Conservation (phyloP, 2,329 filamentous ascomycete species). For the Alternaria ventricosa region DNA sequence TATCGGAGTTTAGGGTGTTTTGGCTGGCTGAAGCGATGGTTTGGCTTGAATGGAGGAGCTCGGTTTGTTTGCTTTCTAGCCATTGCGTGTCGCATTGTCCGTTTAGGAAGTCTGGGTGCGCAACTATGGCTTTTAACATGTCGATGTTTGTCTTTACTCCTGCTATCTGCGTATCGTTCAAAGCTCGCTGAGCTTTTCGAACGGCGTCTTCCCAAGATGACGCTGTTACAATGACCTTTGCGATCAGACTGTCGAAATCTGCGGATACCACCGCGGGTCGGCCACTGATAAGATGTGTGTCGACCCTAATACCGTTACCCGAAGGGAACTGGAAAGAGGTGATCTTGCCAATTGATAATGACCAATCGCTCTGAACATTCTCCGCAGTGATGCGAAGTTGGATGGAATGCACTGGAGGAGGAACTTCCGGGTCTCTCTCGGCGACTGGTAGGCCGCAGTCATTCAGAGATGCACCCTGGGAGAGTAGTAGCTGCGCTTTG, state of each 20-base stretch:
- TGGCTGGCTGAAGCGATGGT: background rate
- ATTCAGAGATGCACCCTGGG: constrained; percentile 57
- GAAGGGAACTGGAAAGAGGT: constrained; percentile 60
- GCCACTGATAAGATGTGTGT: constrained; percentile 60
- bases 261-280: constrained; percentile 56
- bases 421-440: constrained; percentile 36
- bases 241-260: constrained; percentile 66
- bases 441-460: constrained; percentile 42
- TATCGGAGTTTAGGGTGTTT: background rate
- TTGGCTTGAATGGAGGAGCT: constrained; percentile 45
- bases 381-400: constrained; percentile 66
- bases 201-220: constrained; percentile 60
- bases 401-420: constrained; percentile 56
- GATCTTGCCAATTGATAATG: constrained; percentile 67
- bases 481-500: constrained; percentile 60
- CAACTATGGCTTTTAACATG: constrained; percentile 61
- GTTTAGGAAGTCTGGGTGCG: constrained; percentile 57
- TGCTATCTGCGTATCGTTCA: constrained; percentile 62
- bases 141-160: constrained; percentile 66
- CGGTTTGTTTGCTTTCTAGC: constrained; percentile 59
- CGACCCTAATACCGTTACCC: constrained; percentile 65
- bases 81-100: constrained; percentile 63
- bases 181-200: constrained; percentile 60
- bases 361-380: constrained; percentile 60
- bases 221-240: constrained; percentile 65